Conservation (phyloP, 1,139 yeast genomes). For the Geotrichum histeridarum region DNA sequence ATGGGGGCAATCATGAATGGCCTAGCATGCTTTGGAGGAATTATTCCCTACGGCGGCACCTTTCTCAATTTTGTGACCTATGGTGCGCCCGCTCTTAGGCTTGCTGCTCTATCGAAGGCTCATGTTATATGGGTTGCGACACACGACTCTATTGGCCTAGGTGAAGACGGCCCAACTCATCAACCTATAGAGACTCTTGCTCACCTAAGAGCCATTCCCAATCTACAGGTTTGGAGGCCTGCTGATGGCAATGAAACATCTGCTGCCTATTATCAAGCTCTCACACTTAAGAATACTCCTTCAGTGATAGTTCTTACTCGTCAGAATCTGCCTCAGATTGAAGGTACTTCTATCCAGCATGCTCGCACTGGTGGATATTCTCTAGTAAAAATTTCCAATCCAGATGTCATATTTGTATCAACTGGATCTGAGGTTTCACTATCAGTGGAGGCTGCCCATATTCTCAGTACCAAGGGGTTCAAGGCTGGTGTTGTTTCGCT, state of each 20-base stretch:
- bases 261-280: constrained; percentile 86
- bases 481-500: constrained; percentile 81
- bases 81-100: constrained; percentile 96
- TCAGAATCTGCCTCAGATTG: constrained; percentile 96
- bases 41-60: constrained; percentile 94
- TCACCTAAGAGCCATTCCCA: constrained; percentile 96
- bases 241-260: constrained; percentile 99
- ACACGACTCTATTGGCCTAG: constrained; percentile 97
- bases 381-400: constrained; percentile 50
- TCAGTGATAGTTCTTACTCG: constrained; percentile 89
- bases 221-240: constrained; percentile 96
- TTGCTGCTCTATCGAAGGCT: constrained; percentile 88
- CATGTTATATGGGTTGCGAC: constrained; percentile 97
- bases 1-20: constrained; percentile 99
- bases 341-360: constrained; percentile 85
- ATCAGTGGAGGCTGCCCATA: constrained; percentile 74
- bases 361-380: constrained; percentile 96
- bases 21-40: constrained; percentile 92
- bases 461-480: constrained; percentile 60
- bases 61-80: constrained; percentile 97
- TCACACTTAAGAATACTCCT: constrained; percentile 71
- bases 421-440: constrained; percentile 95
- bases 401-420: constrained; percentile 77
- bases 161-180: constrained; percentile 99
- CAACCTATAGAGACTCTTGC: constrained; percentile 99